Evolutionary conservation across 805 yeast species (phyloP), one percentile per base, ranked within the genome.

Genomic region (Candida tallmaniae): DNA sequence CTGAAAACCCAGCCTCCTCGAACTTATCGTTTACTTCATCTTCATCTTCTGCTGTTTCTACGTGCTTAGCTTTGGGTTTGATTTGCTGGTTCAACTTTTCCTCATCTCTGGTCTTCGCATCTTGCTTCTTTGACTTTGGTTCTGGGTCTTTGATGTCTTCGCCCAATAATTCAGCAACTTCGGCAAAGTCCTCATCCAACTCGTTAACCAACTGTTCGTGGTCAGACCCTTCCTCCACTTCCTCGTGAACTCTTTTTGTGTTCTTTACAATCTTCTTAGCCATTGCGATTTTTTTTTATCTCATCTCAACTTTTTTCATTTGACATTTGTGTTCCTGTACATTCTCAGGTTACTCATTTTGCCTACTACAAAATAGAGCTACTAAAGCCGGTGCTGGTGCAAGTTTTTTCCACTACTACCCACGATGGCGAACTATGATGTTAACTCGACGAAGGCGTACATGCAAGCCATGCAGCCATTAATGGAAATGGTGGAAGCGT

Each of bases 381-480:
- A n/a, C n/a, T n/a, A n/a, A n/a, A n/a, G n/a, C n/a, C n/a, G n/a
- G n/a, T n/a, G n/a, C n/a, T n/a, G n/a, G n/a, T n/a, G n/a, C n/a
- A n/a, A n/a, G n/a, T n/a, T n/a, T n/a, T n/a, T n/a, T n/a, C n/a
- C n/a, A n/a, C n/a, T n/a, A n/a, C n/a, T n/a, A n/a, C n/a, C n/a
- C n/a, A 25, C 12, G 15, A 65, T 65, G 69, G 62, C 68, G 4
- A 51, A 63, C 26, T 66, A 66, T 43, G 56, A 61, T 30, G 82
- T 70, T 6, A 63, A 73, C 10, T 81, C 89, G 1, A 81, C 89
- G 7, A 73, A 76, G 56, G 82, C 93, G 15, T 83, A 75, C 56
- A 76, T 83, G 83, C 74, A 74, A 51, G 90, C 93, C 13, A 81
- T 83, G 87, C 74, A 71, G 52, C 72, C 78, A 2, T 75, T 83